Percentiles rank a stretch among this genome's conserved stretches.
These are phyloP conservation scores for Coprinopsis marcescibilis DNA, from an alignment of 768 basidiomycete species.

Conservation along the genomic window DNA sequence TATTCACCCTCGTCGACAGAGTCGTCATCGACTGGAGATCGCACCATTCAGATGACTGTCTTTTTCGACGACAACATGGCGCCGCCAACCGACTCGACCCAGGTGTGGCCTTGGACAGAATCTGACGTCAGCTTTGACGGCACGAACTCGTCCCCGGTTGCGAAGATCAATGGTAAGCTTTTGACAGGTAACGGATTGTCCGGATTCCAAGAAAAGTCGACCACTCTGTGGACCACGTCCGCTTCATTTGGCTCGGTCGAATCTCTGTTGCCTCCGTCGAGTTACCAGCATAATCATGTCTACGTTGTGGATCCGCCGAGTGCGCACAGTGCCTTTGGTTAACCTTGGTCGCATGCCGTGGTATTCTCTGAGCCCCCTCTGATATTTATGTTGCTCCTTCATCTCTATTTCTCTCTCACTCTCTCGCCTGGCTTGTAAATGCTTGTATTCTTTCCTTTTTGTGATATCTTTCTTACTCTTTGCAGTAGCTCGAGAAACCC, in stretches of 20 bases:
- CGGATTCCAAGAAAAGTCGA: not conserved
- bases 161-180: constrained; percentile 3
- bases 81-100: constrained; percentile 7
- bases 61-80: constrained; percentile 41
- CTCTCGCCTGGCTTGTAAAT: constrained; percentile 15
- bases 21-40: constrained; percentile 47
- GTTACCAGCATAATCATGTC: too few relatives aligned
- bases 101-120: constrained; percentile 21
- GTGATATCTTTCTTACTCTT: constrained; percentile 18
- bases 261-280: too few relatives aligned
- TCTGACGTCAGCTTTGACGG: not conserved
- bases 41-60: constrained; percentile 49
- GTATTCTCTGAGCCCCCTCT: constrained; percentile 6
- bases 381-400: constrained; percentile 9
- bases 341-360: not conserved
- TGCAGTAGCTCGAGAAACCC: constrained; percentile 8
- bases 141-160: constrained; percentile 4
- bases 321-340: not conserved
- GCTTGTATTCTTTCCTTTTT: constrained; percentile 17
- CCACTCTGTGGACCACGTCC: not conserved
- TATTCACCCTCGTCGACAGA: constrained; percentile 59
- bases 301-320: too few relatives aligned
- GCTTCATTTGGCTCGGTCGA: too few relatives aligned
- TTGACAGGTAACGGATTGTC: not conserved
- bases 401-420: constrained; percentile 13